These are phyloP conservation scores for Candida michaelii DNA, from an alignment of 805 yeast genomes.

Conservation along the genomic window DNA sequence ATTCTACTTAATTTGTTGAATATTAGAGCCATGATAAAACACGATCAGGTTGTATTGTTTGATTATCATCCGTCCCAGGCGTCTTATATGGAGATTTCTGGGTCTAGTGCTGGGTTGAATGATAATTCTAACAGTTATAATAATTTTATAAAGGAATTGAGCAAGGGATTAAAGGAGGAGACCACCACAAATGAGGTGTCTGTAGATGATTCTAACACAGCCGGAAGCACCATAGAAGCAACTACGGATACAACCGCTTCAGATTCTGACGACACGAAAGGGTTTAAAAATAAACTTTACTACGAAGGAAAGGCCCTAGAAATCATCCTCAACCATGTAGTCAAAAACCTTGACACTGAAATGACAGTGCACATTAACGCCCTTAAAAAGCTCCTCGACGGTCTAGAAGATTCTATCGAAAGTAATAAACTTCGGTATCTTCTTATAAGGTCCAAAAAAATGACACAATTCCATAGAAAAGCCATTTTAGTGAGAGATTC, in stretches of 20 bases:
- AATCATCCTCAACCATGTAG: constrained; percentile 76
- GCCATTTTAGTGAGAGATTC: constrained; percentile 79
- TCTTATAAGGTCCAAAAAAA: constrained; percentile 79
- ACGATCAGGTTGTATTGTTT: constrained; percentile 54
- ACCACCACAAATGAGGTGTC: no score
- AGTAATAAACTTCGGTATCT: constrained; percentile 74
- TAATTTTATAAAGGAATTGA: constrained; percentile 44
- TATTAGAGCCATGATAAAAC: constrained; percentile 51
- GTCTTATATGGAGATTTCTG: constrained; percentile 6
- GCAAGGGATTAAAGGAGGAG: constrained; percentile 32
- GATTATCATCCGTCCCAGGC: constrained; percentile 21
- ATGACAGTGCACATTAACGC: constrained; percentile 81
- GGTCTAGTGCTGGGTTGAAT: constrained; percentile 37
- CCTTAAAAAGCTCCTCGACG: constrained; percentile 68
- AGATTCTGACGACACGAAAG: background rate
- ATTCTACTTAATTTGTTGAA: constrained; percentile 50
- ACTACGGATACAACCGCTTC: constrained; percentile 13
- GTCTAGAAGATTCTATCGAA: constrained; percentile 80
- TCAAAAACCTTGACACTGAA: constrained; percentile 78
- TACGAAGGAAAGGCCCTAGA: constrained; percentile 92
- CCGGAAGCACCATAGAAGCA: constrained; percentile 14
- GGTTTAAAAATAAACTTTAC: constrained; percentile 43
- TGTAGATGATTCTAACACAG: no score
- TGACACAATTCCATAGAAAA: constrained; percentile 81
- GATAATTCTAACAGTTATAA: constrained; percentile 43